phyloP scores from a whole-genome alignment of 768 basidiomycete species.

The Tulasnella sp. region DNA sequence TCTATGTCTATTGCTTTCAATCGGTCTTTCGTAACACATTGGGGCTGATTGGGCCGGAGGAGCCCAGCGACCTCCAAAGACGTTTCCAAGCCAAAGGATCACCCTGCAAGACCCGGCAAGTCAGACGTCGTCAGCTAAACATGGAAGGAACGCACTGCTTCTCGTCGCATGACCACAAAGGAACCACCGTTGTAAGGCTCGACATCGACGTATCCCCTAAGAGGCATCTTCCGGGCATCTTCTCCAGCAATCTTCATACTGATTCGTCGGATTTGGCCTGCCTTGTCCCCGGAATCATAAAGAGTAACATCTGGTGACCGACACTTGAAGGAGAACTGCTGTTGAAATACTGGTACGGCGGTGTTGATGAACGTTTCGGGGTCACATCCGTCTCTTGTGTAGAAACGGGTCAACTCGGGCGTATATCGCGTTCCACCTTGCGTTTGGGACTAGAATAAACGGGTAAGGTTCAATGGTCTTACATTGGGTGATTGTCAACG shows the following conservation, averaged over 20 bases:
- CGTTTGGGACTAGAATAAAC: slow-evolving; percentile 55
- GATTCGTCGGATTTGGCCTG: not conserved
- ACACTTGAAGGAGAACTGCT: slow-evolving; percentile 18
- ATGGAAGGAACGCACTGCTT: slow-evolving; percentile 14
- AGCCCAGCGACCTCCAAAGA: slow-evolving; percentile 55
- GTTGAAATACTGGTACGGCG: slow-evolving; percentile 35
- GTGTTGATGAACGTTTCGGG: slow-evolving; percentile 47
- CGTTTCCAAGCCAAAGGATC: slow-evolving; percentile 68
- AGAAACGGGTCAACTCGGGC: slow-evolving; percentile 72
- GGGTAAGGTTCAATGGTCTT: not conserved
- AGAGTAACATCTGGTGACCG: slow-evolving; percentile 9
- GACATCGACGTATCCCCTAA: slow-evolving; percentile 64
- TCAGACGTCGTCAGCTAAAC: not conserved
- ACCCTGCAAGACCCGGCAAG: slow-evolving; percentile 34
- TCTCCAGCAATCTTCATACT: slow-evolving; percentile 42
- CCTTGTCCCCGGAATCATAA: not conserved
- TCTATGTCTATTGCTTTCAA: too few species aligned
- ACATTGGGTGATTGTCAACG: not conserved
- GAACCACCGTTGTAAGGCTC: slow-evolving; percentile 44
- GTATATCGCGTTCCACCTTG: slow-evolving; percentile 60
- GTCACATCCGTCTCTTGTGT: slow-evolving; percentile 39
- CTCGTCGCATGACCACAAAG: slow-evolving; percentile 20
- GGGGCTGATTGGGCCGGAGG: slow-evolving; percentile 40
- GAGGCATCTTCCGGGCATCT: slow-evolving; percentile 49
- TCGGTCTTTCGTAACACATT: slow-evolving; percentile 35